These are phyloP conservation scores for Bipolaris oryzae DNA, from an alignment of 2,329 filamentous ascomycete species.

Conservation along the genomic window DNA sequence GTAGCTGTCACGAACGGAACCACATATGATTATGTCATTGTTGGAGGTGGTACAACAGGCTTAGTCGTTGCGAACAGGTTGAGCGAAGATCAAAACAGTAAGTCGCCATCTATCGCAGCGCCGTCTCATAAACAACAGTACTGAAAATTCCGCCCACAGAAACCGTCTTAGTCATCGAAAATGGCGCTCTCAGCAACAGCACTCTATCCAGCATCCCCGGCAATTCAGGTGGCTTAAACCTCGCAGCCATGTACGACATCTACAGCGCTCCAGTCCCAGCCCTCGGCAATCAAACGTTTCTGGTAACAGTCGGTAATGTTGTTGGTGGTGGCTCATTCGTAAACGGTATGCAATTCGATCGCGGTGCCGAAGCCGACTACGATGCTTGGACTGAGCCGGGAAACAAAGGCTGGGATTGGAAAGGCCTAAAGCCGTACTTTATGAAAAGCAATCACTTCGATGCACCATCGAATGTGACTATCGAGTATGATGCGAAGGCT, in stretches of 20 bases:
- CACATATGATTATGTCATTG: constrained; percentile 32
- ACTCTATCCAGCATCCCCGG: constrained; percentile 18
- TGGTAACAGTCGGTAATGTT: constrained; percentile 25
- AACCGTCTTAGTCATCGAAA: constrained; percentile 29
- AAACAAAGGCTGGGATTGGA: constrained; percentile 4
- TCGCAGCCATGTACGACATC: constrained; percentile 19
- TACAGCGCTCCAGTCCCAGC: constrained; percentile 19
- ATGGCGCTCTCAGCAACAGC: constrained; percentile 15
- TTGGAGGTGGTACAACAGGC: constrained; percentile 32
- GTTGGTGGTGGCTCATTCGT: constrained; percentile 44
- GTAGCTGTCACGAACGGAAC: not conserved
- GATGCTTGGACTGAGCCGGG: constrained; percentile 6
- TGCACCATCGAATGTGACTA: constrained; percentile 13
- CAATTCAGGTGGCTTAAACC: constrained; percentile 19
- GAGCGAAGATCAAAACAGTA: constrained; percentile 20
- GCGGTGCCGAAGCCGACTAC: constrained; percentile 30
- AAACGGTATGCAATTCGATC: constrained; percentile 45
- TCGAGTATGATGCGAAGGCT: constrained; percentile 19
- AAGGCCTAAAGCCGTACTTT: constrained; percentile 16
- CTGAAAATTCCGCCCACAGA: constrained; percentile 7
- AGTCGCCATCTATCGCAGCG: not conserved
- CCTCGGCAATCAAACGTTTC: constrained; percentile 27
- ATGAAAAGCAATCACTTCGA: constrained; percentile 20
- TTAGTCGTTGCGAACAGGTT: constrained; percentile 29
- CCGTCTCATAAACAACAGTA: not conserved